Evolutionary conservation across 164 flowering plant species (phyloP).

Genomic region (Santalum album): DNA sequence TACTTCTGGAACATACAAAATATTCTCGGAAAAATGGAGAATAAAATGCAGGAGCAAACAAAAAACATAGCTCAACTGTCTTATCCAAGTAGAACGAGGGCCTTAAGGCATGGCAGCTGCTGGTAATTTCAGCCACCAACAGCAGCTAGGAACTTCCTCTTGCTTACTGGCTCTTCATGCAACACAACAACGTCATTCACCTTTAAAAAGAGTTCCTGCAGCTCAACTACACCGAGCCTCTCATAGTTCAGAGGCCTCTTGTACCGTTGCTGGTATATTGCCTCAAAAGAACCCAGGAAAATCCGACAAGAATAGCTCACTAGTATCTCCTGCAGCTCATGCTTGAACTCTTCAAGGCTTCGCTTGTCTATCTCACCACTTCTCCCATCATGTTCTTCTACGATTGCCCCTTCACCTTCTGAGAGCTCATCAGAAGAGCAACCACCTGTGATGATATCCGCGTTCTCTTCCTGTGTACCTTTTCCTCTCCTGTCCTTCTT

Average conservation of each 20-base stretch:
- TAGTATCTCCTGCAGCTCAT: conserved; percentile 81
- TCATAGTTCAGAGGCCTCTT: conserved; percentile 53
- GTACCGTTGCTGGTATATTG: conserved; percentile 72
- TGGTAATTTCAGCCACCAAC: conserved; percentile 37
- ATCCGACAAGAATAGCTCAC: conserved; percentile 78
- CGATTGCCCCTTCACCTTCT: conserved; percentile 47
- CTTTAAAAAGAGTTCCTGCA: conserved; percentile 73
- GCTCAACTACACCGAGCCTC: conserved; percentile 46
- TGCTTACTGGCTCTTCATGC: conserved; percentile 54
- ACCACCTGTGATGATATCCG: conserved; percentile 18
- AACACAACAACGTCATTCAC: conserved; percentile 54
- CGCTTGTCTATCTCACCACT: conserved; percentile 18
- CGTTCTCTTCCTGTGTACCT: conserved; percentile 36
- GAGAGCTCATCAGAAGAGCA: conserved; percentile 65
- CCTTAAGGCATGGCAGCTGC: neutral
- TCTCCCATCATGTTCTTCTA: conserved; percentile 22
- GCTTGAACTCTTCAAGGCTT: conserved; percentile 39
- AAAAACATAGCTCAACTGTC: neutral
- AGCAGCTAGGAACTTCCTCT: conserved; percentile 57
- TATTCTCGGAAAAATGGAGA: neutral
- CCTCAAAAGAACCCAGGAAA: conserved; percentile 53
- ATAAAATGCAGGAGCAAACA: neutral
- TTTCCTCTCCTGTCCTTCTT: conserved; percentile 53
- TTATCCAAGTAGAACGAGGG: neutral
- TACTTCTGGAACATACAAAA: too few relatives aligned